Conservation (phyloP, 1,139 yeast species). For the Casaregolazyma lundiana region DNA sequence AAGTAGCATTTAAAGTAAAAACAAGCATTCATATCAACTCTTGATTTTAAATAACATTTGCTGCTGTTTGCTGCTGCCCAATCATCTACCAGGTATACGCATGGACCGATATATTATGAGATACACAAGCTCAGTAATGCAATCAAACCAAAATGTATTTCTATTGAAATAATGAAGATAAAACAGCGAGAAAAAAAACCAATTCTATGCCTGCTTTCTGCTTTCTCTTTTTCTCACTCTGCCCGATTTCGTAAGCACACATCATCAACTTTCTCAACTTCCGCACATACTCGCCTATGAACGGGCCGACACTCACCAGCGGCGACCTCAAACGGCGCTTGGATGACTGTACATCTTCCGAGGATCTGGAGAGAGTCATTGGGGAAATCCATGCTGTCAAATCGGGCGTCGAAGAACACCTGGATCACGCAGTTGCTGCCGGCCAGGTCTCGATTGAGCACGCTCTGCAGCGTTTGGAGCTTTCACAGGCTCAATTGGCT, state of each 20-base stretch:
- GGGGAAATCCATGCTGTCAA: constrained; percentile 11
- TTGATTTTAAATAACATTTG: too few species aligned
- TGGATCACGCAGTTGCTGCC: constrained; percentile 14
- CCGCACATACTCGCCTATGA: too few species aligned
- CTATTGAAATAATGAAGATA: neutral
- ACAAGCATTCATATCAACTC: too few species aligned
- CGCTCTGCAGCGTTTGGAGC: constrained; percentile 25
- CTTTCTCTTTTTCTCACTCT: neutral
- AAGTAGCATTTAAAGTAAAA: too few species aligned
- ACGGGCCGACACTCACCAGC: constrained; percentile 4
- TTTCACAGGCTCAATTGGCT: constrained; percentile 30
- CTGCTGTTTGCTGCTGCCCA: too few species aligned
- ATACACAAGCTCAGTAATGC: too few species aligned
- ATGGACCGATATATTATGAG: too few species aligned
- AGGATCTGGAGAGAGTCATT: constrained; percentile 14
- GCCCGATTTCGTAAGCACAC: too few species aligned
- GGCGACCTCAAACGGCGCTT: constrained; percentile 10
- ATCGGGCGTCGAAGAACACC: constrained; percentile 7
- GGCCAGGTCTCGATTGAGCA: constrained; percentile 19
- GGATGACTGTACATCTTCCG: constrained; percentile 10
- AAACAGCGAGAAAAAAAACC: neutral
- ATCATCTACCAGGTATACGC: too few species aligned
- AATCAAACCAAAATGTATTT: too few species aligned
- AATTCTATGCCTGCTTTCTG: neutral
- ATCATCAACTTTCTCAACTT: neutral